Evolutionary conservation across 2,329 filamentous ascomycete genomes (phyloP), one percentile per base, ranked within the genome.

Genomic region (Trichoderma simmonsii): DNA sequence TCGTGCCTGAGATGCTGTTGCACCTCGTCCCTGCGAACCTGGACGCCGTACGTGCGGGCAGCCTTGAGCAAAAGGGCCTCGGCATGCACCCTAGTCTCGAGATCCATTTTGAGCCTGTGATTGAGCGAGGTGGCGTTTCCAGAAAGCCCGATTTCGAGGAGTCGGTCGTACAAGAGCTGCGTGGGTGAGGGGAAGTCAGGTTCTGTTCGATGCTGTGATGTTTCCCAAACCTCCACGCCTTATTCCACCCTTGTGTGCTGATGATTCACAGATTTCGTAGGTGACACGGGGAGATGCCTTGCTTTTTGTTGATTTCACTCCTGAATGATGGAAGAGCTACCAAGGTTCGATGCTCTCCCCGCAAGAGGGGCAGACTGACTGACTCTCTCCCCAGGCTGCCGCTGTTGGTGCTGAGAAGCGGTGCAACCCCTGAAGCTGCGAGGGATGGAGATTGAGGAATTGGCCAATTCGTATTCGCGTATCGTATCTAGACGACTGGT

Each of bases 1-100:
- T 76, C 74, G 69, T 85, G 81, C 14, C 77, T 73, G 48, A 86
- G 76, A 48, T 80, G 82, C 15, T 77, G 76, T 66, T 79, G 79
- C 54, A 86, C 77, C 43, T 81, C 79, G 70, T 85, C 81, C 15
- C 81, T 78, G 32, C 75, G 71, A 66, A 76, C 75, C 70, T 76
- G 73, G 74, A 81, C 73, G 75, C 78, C 78, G 75, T 81, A 77
- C 71, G 77, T 73, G 69, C 78, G 79, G 68, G 76, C 77, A 36
- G 78, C 80, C 70, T 78, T 77, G 71, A 82, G 73, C 24, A 83
- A 73, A 70, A 83, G 76, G 71, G 77, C 74, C 72, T 81, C 78
- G 68, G 80, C 79, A 63, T 77, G 75, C 43, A 78, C 76, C 74
- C 73, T 78, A 63, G 76, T 74, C 59, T 60, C 70, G 72, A 71